Conservation (phyloP, 148 eudicot species). For the Rhododendron ovatum region DNA sequence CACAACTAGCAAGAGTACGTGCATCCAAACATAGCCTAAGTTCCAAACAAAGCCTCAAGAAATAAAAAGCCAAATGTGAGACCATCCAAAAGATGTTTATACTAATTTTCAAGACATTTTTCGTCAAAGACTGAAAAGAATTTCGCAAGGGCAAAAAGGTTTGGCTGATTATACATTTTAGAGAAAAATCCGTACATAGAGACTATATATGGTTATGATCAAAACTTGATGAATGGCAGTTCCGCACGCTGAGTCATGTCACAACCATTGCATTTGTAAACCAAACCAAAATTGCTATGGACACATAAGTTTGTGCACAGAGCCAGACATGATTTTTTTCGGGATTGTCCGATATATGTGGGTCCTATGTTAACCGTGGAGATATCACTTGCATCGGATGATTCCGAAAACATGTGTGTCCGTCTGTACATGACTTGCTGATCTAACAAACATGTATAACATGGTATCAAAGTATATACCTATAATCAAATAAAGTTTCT, state of each 20-base stretch:
- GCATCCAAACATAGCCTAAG: not conserved
- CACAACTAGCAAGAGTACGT: not conserved
- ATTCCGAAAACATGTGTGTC: too few species aligned
- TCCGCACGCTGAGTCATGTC: not conserved
- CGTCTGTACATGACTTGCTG: not conserved
- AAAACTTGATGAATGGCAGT: not conserved
- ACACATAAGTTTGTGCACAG: too few species aligned
- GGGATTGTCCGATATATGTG: too few species aligned
- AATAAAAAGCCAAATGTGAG: not conserved
- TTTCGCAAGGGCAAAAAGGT: not conserved
- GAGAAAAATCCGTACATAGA: not conserved
- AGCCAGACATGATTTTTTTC: too few species aligned
- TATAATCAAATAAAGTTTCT: too few species aligned
- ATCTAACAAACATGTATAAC: too few species aligned
- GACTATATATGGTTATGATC: too few species aligned
- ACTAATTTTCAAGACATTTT: not conserved
- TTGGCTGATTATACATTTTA: not conserved
- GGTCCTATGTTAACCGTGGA: too few species aligned
- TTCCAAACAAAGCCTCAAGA: not conserved
- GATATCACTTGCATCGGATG: too few species aligned
- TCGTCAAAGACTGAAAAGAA: not conserved
- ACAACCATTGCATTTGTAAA: not conserved
- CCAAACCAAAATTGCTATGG: too few species aligned
- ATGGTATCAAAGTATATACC: too few species aligned
- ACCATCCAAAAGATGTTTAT: not conserved